Evolutionary conservation across 148 eudicot genomes (phyloP), one percentile per base, ranked within the genome.

Genomic region (Persicaria tinctoria): DNA sequence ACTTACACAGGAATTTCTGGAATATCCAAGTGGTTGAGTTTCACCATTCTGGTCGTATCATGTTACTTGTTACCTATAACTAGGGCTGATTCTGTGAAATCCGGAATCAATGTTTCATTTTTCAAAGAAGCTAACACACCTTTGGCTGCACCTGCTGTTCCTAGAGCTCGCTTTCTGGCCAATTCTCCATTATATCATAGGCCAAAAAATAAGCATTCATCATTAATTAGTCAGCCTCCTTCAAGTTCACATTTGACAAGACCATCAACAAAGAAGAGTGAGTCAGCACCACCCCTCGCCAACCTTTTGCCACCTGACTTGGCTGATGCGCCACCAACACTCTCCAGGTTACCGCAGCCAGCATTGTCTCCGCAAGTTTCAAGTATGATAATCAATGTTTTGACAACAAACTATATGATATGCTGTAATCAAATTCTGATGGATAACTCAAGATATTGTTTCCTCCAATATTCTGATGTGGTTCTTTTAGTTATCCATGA

Each of bases 261-360:
- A 68, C 78, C 83, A 70, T 81, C 82, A 73, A 78, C 81, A 80
- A 76, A 78, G 79, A 84, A 74, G 77, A 83, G 78, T 68, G 74
- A 72, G 53, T 72, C 64, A 78, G 82, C 73, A 59, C 74, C 87
- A 8, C 80, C 88, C 49, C 73, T 45, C 74, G 79, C 78, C 45
- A 80, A 79, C 70, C 80, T 80, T 80, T 68, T 78, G 75, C 59
- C 85, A 27, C 85, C 85, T 46, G 79, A 68, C 46, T 80, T 82
- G 71, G 81, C 86, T 51, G 90, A 87, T 70, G 83, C 92, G 16
- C 44, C 48, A 2, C 98, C 97, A 27, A 66, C 80, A 44, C 88
- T 79, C 59, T 85, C 92, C 73, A 80, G 86, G 76, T 79, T 93
- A 80, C 84, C 90, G 75, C 88, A 88, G 90, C 94, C 98, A 45